A percentile compares a stretch with the other conserved stretches of the same genome.
Evolutionary conservation across 371 early-diverging fungal genomes (phyloP).

Genomic region (Mucor circinelloides): DNA sequence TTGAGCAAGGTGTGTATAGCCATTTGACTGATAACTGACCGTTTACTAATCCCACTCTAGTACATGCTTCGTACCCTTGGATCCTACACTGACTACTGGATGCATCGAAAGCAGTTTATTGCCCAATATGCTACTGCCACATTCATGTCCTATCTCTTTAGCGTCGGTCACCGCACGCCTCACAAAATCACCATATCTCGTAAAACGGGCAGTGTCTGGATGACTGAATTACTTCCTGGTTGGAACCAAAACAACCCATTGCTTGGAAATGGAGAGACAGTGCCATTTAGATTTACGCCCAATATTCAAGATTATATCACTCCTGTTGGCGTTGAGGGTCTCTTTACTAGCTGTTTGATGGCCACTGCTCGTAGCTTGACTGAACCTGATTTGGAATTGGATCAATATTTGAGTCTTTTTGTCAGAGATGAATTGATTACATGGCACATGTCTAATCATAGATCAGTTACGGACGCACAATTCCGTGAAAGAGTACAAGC

Average conservation of each 20-base stretch:
- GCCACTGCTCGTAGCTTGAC: constrained; percentile 78
- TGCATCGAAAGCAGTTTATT: constrained; percentile 91
- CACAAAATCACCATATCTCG: constrained; percentile 84
- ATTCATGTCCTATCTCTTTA: constrained; percentile 89
- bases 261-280: constrained; percentile 68
- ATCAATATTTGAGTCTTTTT: constrained; percentile 82
- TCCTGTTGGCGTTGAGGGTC: constrained; percentile 90
- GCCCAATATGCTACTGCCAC: constrained; percentile 86
- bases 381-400: constrained; percentile 81
- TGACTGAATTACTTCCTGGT: constrained; percentile 77
- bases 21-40: not conserved
- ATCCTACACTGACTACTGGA: constrained; percentile 88
- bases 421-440: constrained; percentile 90
- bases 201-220: constrained; percentile 80
- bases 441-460: constrained; percentile 67
- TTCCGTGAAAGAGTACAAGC: constrained; percentile 64
- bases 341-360: constrained; percentile 80
- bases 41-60: constrained; percentile 26
- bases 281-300: constrained; percentile 98
- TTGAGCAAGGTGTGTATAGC: constrained; percentile 60
- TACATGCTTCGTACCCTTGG: constrained; percentile 70
- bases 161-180: constrained; percentile 85
- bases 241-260: constrained; percentile 39
- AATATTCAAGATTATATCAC: constrained; percentile 94
- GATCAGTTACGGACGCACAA: constrained; percentile 58